phyloP scores from a whole-genome alignment of 2,329 filamentous ascomycete genomes.

The Tolypocladium cylindrosporum region DNA sequence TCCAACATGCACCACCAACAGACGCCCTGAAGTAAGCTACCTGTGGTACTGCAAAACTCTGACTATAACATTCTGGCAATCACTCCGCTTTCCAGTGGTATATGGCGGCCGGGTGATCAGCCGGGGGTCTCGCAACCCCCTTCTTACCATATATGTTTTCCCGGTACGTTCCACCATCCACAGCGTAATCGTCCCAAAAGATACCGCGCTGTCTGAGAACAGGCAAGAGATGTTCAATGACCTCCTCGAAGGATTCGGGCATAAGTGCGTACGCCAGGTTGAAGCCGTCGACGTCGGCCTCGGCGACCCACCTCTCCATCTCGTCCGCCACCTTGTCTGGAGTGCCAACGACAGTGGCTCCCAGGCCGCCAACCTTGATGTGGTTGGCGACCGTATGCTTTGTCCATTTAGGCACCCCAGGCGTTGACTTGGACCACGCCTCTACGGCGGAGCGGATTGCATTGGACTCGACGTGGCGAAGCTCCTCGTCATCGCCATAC shows the following conservation, averaged over 20 bases:
- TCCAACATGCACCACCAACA: too few species aligned
- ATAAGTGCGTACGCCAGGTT: constrained; percentile 22
- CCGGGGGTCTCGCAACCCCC: constrained; percentile 22
- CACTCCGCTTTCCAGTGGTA: constrained; percentile 25
- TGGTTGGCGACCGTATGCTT: constrained; percentile 22
- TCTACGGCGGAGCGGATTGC: constrained; percentile 44
- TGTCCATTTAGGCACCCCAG: constrained; percentile 23
- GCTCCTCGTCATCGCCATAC: constrained; percentile 54
- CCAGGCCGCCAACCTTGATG: constrained; percentile 20
- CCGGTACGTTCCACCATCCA: constrained; percentile 30
- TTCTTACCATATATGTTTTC: constrained; percentile 29
- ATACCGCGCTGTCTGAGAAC: constrained; percentile 49
- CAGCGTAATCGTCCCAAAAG: constrained; percentile 40
- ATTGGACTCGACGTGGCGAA: constrained; percentile 51
- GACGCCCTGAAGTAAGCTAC: too few species aligned
- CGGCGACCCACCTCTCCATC: constrained; percentile 26
- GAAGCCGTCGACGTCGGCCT: constrained; percentile 54
- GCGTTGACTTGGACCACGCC: constrained; percentile 29
- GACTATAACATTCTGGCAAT: not conserved
- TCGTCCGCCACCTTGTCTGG: constrained; percentile 19
- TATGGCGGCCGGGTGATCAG: constrained; percentile 27
- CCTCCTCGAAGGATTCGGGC: constrained; percentile 56
- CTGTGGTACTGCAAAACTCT: too few species aligned
- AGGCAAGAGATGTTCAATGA: constrained; percentile 53
- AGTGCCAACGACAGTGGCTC: constrained; percentile 19